Evolutionary conservation across 148 eudicot genomes (phyloP).

Genomic region (Chenopodium album): DNA sequence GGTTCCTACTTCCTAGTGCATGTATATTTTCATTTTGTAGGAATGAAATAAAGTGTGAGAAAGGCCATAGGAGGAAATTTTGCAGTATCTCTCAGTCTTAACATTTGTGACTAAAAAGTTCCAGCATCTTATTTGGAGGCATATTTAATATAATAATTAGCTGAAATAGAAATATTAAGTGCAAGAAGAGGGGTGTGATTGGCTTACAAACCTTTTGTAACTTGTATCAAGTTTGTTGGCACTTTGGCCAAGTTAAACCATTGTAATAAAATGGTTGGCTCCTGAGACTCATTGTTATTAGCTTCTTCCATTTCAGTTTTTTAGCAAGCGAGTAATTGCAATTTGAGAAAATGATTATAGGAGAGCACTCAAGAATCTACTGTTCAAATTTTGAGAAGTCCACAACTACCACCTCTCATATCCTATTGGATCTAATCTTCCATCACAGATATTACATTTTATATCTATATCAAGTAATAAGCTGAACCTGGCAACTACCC

Average conservation of each 20-base stretch:
- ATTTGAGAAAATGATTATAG: neutral
- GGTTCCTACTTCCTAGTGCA: neutral
- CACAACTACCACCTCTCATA: neutral
- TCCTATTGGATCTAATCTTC: neutral
- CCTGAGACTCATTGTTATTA: neutral
- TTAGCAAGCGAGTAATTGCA: neutral
- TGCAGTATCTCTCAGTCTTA: neutral
- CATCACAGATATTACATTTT: no score
- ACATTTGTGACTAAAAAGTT: neutral
- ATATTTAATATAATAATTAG: no score
- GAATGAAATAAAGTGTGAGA: neutral
- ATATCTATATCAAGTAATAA: neutral
- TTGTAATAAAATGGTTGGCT: neutral
- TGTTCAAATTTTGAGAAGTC: neutral
- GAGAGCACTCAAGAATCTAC: neutral
- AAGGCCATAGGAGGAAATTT: neutral
- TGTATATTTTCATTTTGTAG: neutral
- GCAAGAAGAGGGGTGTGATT: neutral
- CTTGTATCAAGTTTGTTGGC: neutral
- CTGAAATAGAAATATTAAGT: neutral
- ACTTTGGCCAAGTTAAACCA: neutral
- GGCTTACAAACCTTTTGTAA: neutral
- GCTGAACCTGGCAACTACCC: neutral
- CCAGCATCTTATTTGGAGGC: neutral
- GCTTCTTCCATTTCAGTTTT: neutral